A percentile compares a stretch with the other conserved stretches of the same genome.
Conservation (phyloP, 371 early-diverging fungal species). For the Blastocladiella emersonii region DNA sequence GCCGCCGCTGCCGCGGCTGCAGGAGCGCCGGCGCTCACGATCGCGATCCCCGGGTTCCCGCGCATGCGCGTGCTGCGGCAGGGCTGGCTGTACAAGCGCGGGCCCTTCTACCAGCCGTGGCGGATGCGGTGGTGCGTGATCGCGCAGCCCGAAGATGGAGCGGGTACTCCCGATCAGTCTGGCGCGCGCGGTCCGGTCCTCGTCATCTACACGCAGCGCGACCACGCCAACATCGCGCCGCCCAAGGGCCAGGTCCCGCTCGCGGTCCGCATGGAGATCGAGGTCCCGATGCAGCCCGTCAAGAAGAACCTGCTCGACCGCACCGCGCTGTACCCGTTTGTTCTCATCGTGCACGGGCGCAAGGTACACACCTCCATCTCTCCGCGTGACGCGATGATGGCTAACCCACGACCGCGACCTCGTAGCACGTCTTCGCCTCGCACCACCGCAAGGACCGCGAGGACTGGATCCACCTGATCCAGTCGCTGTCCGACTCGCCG, state of each 20-base stretch:
- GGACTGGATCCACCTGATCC: conserved; percentile 4
- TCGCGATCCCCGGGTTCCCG: too few species aligned
- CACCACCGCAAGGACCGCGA: background rate
- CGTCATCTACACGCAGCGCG: background rate
- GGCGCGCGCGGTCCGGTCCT: background rate
- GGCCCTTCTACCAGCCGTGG: conserved; percentile 4
- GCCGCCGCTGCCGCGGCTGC: too few species aligned
- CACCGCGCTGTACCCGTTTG: background rate
- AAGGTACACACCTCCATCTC: background rate
- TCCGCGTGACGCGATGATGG: too few species aligned
- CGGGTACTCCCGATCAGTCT: too few species aligned
- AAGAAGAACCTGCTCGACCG: background rate
- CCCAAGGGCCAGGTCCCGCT: background rate
- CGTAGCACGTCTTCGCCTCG: background rate
- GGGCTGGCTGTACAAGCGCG: conserved; percentile 5
- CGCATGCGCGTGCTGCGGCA: background rate
- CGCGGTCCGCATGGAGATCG: background rate
- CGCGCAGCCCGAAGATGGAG: background rate
- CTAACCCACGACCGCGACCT: background rate
- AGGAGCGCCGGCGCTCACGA: too few species aligned
- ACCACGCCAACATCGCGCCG: background rate
- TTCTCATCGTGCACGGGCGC: background rate
- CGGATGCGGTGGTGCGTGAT: conserved; percentile 1
- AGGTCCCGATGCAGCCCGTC: background rate
- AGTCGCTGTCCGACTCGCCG: background rate